A percentile compares a stretch with the other conserved stretches of the same genome.
These are phyloP conservation scores for Phyllosticta citrichinensis DNA, from an alignment of 2,329 filamentous ascomycete genomes.

Conservation along the genomic window DNA sequence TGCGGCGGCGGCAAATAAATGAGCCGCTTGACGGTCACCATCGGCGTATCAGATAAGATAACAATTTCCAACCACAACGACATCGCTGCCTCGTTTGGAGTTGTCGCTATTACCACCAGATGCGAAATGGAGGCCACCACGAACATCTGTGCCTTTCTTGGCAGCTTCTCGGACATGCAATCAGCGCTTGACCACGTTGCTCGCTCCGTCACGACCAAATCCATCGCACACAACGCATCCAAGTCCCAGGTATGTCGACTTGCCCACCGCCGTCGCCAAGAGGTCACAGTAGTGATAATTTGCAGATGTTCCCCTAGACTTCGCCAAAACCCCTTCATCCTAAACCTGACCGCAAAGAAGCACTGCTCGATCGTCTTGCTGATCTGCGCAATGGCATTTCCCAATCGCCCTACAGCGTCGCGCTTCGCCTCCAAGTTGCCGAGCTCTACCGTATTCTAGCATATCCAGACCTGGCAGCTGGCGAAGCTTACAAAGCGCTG, in stretches of 20 bases:
- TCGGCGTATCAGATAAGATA: neutral
- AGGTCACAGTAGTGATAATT: slow-evolving; percentile 9
- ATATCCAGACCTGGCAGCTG: slow-evolving; percentile 82
- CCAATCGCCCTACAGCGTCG: slow-evolving; percentile 28
- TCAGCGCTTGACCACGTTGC: neutral
- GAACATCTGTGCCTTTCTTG: too few relatives aligned
- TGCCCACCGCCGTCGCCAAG: neutral
- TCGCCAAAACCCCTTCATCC: neutral
- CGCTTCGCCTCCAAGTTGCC: slow-evolving; percentile 51
- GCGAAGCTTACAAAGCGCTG: slow-evolving; percentile 85
- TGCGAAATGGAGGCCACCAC: neutral
- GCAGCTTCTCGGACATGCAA: neutral
- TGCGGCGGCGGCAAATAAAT: neutral
- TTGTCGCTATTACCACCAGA: neutral
- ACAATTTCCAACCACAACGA: neutral
- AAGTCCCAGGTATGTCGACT: neutral
- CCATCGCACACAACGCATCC: neutral
- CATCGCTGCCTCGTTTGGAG: neutral
- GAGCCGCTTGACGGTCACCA: neutral
- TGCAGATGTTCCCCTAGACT: neutral
- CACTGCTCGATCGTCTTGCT: neutral
- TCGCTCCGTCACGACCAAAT: neutral
- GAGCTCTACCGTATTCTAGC: slow-evolving; percentile 61
- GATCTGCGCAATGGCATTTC: neutral
- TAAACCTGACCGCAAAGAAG: neutral